Evolutionary conservation across 2,329 filamentous ascomycete species (phyloP), one percentile per base, ranked within the genome.

Genomic region (Claviceps citrina): DNA sequence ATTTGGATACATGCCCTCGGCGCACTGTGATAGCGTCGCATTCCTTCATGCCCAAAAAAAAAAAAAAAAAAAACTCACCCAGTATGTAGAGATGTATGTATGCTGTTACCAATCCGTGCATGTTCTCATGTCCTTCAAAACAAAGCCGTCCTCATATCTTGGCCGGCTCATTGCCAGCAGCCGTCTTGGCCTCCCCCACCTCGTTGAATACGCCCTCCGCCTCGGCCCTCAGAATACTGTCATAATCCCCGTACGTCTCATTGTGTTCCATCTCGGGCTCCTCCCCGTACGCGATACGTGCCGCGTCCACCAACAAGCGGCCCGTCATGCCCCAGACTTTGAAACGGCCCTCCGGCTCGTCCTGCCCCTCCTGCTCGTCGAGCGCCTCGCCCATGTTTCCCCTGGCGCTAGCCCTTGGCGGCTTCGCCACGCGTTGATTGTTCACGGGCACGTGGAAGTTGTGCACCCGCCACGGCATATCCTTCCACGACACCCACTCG

Each of bases 271-370:
- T 93, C 55, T 85, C 81, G 4, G 89, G 89, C 54, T 84, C 76
- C 61, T 81, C 72, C 2, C 63, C 80, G 56, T 91, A 96, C 16
- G 87, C 89, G 15, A 93, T 70, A 46, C 84, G 69, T 26, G 89
- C 87, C 4, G 82, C 81, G 61, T 96, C 89, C 5, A 95, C 84
- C 40, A 95, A 58, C 40, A 96, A 89, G 39, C 85, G 68, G 3
- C 85, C 89, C 39, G 89, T 96, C 84, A 96, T 89, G 13, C 89
- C 89, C 73, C 87, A 95, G 4, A 96, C 86, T 49, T 82, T 78
- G 61, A 91, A 94, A 28, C 81, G 67, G 3, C 65, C 65, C 44
- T 69, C 62, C 45, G 64, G 54, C 34, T 63, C 65, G 46, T 70
- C 53, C 34, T 64, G 65, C 46, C 70, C 64, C 43, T 73, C 64